These are phyloP conservation scores for Eimeria tenella DNA, from an alignment of 169 alveolate species.

Conservation along the genomic window DNA sequence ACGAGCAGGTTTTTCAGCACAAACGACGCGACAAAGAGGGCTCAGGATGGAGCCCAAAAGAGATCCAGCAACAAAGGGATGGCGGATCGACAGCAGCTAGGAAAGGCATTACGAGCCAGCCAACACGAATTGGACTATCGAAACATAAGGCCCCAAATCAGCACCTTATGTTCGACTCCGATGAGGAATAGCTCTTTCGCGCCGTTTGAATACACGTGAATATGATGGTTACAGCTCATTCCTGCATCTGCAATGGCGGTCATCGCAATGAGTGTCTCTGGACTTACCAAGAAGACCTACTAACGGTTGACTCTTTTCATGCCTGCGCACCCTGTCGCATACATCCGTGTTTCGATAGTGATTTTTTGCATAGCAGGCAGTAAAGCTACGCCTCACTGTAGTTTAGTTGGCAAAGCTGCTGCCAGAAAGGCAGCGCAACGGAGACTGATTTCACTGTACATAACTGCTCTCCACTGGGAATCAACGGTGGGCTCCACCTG, in stretches of 20 bases:
- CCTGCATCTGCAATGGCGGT: no score
- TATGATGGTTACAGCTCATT: no score
- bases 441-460: no score
- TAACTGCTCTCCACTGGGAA: no score
- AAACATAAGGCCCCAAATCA: conserved; percentile 59
- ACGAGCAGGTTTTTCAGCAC: not conserved
- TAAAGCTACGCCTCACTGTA: no score
- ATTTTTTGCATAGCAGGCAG: not conserved
- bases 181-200: conserved; percentile 4
- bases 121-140: conserved; percentile 52
- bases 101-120: not conserved
- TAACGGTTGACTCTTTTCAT: no score
- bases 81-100: not conserved
- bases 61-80: not conserved
- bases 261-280: no score
- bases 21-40: conserved; percentile 12
- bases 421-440: no score
- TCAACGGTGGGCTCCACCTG: no score
- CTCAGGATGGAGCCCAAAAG: not conserved
- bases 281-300: no score
- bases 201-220: no score
- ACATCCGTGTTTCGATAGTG: not conserved
- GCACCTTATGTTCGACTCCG: conserved; percentile 60
- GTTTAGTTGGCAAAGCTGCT: no score
- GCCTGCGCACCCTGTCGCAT: not conserved